Evolutionary conservation across 345 rosid genomes (phyloP).

Genomic region (Euphorbia pulcherrima): DNA sequence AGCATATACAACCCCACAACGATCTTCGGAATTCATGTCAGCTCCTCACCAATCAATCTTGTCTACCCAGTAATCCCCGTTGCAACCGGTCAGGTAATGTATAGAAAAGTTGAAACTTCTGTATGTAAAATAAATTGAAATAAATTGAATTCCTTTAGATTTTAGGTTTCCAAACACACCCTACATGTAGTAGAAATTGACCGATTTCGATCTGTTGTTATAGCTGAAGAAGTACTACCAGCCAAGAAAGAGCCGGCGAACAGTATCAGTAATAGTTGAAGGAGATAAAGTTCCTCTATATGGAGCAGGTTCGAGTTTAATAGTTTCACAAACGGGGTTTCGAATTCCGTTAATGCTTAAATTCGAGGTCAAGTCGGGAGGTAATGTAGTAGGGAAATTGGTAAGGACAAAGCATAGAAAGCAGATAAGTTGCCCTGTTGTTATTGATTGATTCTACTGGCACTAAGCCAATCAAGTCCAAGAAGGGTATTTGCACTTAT

Average conservation of each 20-base stretch:
- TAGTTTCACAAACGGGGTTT: slow-evolving; percentile 40
- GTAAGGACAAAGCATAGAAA: slow-evolving; percentile 60
- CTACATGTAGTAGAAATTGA: too few relatives aligned
- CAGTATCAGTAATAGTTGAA: slow-evolving; percentile 51
- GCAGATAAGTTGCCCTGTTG: slow-evolving; percentile 53
- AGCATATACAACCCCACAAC: slow-evolving; percentile 67
- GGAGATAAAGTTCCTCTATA: slow-evolving; percentile 67
- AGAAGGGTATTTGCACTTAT: slow-evolving; percentile 27
- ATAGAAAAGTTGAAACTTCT: too few relatives aligned
- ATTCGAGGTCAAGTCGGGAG: slow-evolving; percentile 56
- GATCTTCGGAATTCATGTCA: slow-evolving; percentile 71
- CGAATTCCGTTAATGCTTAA: slow-evolving; percentile 45
- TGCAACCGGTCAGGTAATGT: slow-evolving; percentile 60
- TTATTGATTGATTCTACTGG: slow-evolving; percentile 48
- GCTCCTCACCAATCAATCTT: slow-evolving; percentile 56
- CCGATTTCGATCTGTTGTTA: slow-evolving; percentile 8
- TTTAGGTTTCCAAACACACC: too few relatives aligned
- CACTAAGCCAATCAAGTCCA: slow-evolving; percentile 53
- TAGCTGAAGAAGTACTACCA: slow-evolving; percentile 78
- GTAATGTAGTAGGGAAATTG: slow-evolving; percentile 75
- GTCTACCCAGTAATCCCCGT: slow-evolving; percentile 49
- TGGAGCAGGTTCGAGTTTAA: slow-evolving; percentile 66
- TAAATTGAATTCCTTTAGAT: too few relatives aligned
- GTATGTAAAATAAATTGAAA: too few relatives aligned
- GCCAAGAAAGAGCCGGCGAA: slow-evolving; percentile 56